Evolutionary conservation across 106 monocot genomes (phyloP), one percentile per base, ranked within the genome.

Genomic region (Dendrobium officinale): DNA sequence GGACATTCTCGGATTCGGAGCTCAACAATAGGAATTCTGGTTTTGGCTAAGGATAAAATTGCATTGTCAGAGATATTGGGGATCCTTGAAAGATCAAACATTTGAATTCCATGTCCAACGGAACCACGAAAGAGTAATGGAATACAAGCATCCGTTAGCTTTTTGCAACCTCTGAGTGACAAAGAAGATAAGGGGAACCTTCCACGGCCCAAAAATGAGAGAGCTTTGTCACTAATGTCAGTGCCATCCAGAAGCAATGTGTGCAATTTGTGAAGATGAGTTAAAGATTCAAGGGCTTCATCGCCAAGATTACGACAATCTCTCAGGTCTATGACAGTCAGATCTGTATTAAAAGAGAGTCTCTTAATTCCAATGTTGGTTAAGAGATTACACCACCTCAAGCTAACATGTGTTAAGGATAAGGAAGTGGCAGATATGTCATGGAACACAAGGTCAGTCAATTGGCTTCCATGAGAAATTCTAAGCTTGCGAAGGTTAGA

Each of bases 371-470:
- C 98, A 84, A 85, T 42, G 72, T 91, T 86, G 9, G 91, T 91
- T 27, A 99, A 79, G 54, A 88, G 95, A 88, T 87, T 91, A 75
- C 98, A 98, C 82, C 91, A 89, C 81, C 89, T 89, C 77, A 99
- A 82, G 80, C 92, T 91, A 73, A 95, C 92, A 85, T 99, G 98
- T 47, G 89, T 92, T 47, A 99, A 77, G 73, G 89, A 88, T 44
- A 99, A 86, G 22, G 98, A 91, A 48, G 98, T 99, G 66, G 92
- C 95, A 67, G 85, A 85, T n/a, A 99, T 99, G 81, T 99, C 98
- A 80, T 95, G 98, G 76, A 99, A 95, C 33, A 95, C 84, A 24
- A 95, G 87, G 81, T 99, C 98, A 19, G 98, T 99, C n/a, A 99
- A 59, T 73, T 95, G 95, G 81, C 88, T 93, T 51, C 98, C 98